Base-by-base conservation (phyloP, 1,284 basidiomycete genomes). In the Leccinum pachyderme region DNA sequence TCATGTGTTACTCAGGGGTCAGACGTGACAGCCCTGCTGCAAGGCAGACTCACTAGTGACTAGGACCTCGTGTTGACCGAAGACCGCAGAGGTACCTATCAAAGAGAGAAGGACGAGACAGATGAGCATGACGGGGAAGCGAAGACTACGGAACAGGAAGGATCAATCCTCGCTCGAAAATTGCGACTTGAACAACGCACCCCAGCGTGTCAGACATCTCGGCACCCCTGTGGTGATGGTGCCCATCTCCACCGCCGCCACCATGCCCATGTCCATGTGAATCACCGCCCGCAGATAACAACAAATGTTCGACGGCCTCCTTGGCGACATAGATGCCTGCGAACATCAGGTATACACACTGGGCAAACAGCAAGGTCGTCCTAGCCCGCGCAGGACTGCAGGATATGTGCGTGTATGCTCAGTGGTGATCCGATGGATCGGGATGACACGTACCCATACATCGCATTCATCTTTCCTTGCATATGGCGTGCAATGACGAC, bases 321-420 rank as follows among this genome's bases (percentile, higher is more conserved):
- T 97, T 98, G 66, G 91, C 93, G 25, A 96, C 89, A 72, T 97
- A 98, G 7, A 96, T 86, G 0, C 91, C 87, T 0, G 92, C 83
- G 67, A 98, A 97, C 68, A 95, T 83, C 53, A 98, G 78, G 73
- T 95, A 97, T 22, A 96, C 86, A 13, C 86, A 83, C 68, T 97
- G 93, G 1, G 91, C 84, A 66, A 98, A 98, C 63, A 93, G 83
- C 6, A 90, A 71, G 1, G 95, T 81, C 0, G 92, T 89, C 59
- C 88, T 84, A 47, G 91, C 68, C 3, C 94, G 83, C 6, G 83
- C 82, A 51, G 83, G 83, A 41, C 94, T 94, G 7, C 41, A 35
- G 7, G 6, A 33, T 6, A 35, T n/a, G 4, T 18, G 28, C 2
- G 28, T 7, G 7, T 5, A 18, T 8, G 6, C 5, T 56, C 24